These are phyloP conservation scores for Acmispon strigosus DNA, from an alignment of 306 rosid genomes.

Conservation along the genomic window DNA sequence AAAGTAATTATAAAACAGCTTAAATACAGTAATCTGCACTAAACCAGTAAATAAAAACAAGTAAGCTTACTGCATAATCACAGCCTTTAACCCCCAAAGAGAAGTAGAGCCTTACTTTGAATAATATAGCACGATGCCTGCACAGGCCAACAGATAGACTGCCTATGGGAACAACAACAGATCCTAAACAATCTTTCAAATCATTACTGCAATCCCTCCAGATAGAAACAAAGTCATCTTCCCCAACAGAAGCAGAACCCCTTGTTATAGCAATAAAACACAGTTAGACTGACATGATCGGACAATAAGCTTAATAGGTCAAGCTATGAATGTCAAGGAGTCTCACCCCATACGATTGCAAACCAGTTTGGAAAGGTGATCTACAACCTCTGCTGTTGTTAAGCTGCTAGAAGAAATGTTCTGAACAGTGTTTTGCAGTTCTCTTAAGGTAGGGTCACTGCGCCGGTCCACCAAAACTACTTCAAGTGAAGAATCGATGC, in stretches of 20 bases:
- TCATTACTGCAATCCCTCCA: slow-evolving; percentile 85
- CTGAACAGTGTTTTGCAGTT: slow-evolving; percentile 63
- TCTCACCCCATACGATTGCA: slow-evolving; percentile 92
- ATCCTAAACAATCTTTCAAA: slow-evolving; percentile 78
- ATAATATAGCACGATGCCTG: slow-evolving; percentile 90
- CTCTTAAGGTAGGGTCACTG: slow-evolving; percentile 79
- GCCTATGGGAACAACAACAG: slow-evolving; percentile 93
- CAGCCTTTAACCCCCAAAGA: background rate
- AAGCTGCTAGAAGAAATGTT: slow-evolving; percentile 62
- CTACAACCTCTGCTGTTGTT: slow-evolving; percentile 79
- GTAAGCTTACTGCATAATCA: slow-evolving; percentile 14
- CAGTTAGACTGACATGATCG: slow-evolving; percentile 30
- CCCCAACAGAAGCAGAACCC: slow-evolving; percentile 84
- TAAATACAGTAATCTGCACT: background rate
- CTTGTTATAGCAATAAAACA: slow-evolving; percentile 56
- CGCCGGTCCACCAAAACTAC: slow-evolving; percentile 72
- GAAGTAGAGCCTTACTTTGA: slow-evolving; percentile 67
- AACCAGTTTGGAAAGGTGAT: slow-evolving; percentile 87
- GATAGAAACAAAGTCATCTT: slow-evolving; percentile 51
- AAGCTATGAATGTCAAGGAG: slow-evolving; percentile 19
- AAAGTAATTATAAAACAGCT: slow-evolving; percentile 16
- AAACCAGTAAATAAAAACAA: slow-evolving; percentile 3
- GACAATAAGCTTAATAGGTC: slow-evolving; percentile 20
- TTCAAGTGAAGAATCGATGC: slow-evolving; percentile 63
- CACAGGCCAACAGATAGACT: slow-evolving; percentile 90